A percentile compares a stretch with the other conserved stretches of the same genome.
Conservation (phyloP, 2,329 filamentous ascomycete genomes). For the Fusarium lateritium region DNA sequence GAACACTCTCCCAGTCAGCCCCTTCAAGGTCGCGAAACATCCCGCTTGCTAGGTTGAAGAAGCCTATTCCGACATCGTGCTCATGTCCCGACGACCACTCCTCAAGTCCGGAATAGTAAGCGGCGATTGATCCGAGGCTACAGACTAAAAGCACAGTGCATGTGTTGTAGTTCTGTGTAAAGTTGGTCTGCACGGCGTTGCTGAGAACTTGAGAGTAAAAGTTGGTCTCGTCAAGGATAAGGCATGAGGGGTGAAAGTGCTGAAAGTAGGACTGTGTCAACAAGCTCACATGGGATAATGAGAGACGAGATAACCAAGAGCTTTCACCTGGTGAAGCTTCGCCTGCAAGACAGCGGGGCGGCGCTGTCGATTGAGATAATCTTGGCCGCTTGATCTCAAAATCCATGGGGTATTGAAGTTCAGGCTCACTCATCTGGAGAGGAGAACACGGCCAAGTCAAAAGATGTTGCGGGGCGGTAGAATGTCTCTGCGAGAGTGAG, state of each 20-base stretch:
- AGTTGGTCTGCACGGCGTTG: conserved; percentile 10
- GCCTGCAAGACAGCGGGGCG: not conserved
- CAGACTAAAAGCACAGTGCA: conserved; percentile 25
- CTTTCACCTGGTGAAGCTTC: not conserved
- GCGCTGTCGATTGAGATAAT: conserved; percentile 7
- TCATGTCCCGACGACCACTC: conserved; percentile 14
- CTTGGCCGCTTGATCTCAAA: conserved; percentile 26
- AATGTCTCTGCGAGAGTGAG: conserved; percentile 22
- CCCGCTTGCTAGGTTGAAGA: conserved; percentile 27
- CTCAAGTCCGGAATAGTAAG: conserved; percentile 12
- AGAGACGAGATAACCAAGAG: conserved; percentile 29
- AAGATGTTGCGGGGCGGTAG: conserved; percentile 30
- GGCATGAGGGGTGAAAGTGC: conserved; percentile 30
- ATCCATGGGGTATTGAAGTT: conserved; percentile 30
- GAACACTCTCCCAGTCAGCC: conserved; percentile 26
- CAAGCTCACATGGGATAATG: conserved; percentile 17
- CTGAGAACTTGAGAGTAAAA: conserved; percentile 22
- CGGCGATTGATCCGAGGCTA: conserved; percentile 12
- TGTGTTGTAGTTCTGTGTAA: not conserved
- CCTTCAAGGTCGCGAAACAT: conserved; percentile 22
- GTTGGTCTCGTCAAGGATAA: conserved; percentile 22
- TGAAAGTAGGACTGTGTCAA: conserved; percentile 28
- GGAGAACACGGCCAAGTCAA: conserved; percentile 35
- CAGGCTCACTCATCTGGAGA: conserved; percentile 7
- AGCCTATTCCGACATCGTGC: conserved; percentile 11